Percentiles rank a stretch among this genome's conserved stretches.
Conservation (phyloP, 2,329 filamentous ascomycete species). For the Trichoderma koningii region DNA sequence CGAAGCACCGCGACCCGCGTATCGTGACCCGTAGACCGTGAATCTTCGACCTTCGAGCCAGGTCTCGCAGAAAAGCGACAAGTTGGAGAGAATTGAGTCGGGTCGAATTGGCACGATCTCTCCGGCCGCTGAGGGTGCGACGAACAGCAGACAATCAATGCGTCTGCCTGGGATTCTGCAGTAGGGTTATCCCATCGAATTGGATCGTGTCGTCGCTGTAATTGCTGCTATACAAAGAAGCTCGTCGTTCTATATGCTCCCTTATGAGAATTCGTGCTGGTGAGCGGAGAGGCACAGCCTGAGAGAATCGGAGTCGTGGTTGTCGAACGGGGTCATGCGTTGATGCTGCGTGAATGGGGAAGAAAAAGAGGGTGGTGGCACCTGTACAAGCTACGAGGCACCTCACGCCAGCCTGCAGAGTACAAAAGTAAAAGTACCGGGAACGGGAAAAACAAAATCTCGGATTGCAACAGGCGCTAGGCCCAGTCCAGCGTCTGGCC, state of each 20-base stretch:
- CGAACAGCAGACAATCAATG: background rate
- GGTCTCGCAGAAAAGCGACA: too few relatives aligned
- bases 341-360: background rate
- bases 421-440: too few relatives aligned
- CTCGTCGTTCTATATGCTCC: background rate
- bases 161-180: background rate
- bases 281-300: too few relatives aligned
- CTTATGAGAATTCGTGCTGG: too few relatives aligned
- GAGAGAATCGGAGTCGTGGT: background rate
- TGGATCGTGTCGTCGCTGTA: background rate
- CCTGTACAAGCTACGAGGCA: background rate
- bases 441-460: conserved; percentile 15
- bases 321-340: conserved; percentile 8
- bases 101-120: too few relatives aligned
- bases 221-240: background rate
- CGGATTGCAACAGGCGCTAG: conserved; percentile 2
- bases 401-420: background rate
- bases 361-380: conserved; percentile 16
- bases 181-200: too few relatives aligned
- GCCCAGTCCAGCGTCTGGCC: background rate
- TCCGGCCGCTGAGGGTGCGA: background rate
- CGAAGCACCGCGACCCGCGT: background rate
- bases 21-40: conserved; percentile 6
- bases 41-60: background rate
- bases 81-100: background rate